phyloP scores from a whole-genome alignment of 225 moss, liverwort and hornwort species.

The Bryum argenteum region DNA sequence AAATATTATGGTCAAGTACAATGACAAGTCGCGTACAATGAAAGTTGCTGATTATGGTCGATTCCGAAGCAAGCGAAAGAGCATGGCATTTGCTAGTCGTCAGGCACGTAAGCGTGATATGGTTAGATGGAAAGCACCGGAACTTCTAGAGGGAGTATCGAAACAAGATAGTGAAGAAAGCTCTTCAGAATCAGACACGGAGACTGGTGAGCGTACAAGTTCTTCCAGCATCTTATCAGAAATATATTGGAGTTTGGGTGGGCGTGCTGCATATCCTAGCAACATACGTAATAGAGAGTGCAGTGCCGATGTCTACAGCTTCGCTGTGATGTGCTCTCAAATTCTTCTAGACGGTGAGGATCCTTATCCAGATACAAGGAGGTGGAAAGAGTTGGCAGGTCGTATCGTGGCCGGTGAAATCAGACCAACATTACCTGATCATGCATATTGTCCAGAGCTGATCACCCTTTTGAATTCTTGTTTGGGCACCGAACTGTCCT shows the following conservation, averaged over 20 bases:
- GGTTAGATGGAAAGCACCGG: slow-evolving; percentile 45
- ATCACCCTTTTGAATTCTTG: neutral
- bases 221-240: neutral
- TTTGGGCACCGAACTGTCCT: neutral
- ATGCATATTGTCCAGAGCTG: neutral
- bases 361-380: slow-evolving; percentile 22
- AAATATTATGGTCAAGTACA: slow-evolving; percentile 18
- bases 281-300: neutral
- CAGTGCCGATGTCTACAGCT: slow-evolving; percentile 34
- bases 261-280: too few species aligned
- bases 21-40: neutral
- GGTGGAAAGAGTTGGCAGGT: neutral
- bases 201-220: neutral
- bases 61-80: slow-evolving; percentile 29
- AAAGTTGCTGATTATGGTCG: slow-evolving; percentile 45
- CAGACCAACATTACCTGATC: slow-evolving; percentile 25
- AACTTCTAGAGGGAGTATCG: slow-evolving; percentile 15
- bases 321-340: slow-evolving; percentile 24
- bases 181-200: slow-evolving; percentile 33
- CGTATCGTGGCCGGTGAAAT: neutral
- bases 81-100: slow-evolving; percentile 35
- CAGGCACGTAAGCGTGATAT: slow-evolving; percentile 32
- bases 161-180: slow-evolving; percentile 10
- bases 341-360: slow-evolving; percentile 26
- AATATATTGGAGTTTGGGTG: too few species aligned